A percentile compares a stretch with the other conserved stretches of the same genome.
phyloP scores from a whole-genome alignment of 2,329 filamentous ascomycete genomes.

The Venturia pyrina region DNA sequence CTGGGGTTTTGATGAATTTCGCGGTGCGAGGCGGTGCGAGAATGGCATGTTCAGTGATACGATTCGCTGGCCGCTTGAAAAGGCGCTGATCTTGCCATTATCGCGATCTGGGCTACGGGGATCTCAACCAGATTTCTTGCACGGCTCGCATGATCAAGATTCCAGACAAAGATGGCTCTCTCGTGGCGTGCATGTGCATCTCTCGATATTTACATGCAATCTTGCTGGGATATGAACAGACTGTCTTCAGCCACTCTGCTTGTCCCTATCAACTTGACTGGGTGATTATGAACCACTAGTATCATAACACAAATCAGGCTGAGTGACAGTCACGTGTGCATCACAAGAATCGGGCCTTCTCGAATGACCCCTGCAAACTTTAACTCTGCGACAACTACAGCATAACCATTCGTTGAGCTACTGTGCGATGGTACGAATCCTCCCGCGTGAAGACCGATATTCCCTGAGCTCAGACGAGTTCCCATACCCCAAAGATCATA shows the following conservation, averaged over 20 bases:
- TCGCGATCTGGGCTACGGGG: too few species aligned
- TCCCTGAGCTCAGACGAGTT: not conserved
- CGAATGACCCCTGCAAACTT: not conserved
- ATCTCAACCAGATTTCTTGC: too few species aligned
- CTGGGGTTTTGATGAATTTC: not conserved
- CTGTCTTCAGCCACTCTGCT: too few species aligned
- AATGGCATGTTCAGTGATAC: not conserved
- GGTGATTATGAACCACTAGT: too few species aligned
- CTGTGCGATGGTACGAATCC: not conserved
- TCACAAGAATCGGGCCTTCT: not conserved
- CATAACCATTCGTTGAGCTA: not conserved
- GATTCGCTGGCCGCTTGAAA: not conserved
- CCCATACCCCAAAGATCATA: not conserved
- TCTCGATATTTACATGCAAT: too few species aligned
- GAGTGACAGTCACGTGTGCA: not conserved
- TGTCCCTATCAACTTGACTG: too few species aligned
- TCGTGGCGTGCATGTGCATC: too few species aligned
- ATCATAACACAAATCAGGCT: not conserved
- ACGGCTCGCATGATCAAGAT: too few species aligned
- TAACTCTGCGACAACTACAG: not conserved
- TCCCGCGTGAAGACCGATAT: not conserved
- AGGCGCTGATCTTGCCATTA: too few species aligned
- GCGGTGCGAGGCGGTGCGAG: not conserved
- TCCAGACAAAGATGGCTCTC: too few species aligned
- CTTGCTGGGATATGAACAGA: too few species aligned